Base-by-base conservation (phyloP, 495 filamentous ascomycete species). In the Tuber microsphaerosporum region DNA sequence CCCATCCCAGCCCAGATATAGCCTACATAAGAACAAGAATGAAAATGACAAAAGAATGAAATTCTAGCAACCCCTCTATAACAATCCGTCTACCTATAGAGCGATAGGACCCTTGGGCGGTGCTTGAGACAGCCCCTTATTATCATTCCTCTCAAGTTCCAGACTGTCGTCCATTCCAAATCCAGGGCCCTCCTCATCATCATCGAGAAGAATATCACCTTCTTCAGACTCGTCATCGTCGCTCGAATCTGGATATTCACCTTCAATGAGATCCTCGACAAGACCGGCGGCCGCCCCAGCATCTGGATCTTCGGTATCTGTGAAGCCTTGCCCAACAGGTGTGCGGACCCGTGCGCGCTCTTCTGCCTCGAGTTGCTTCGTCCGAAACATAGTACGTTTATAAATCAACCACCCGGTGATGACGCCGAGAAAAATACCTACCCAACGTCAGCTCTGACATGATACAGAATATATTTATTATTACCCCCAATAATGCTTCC, bases 351-450 rank as follows among this genome's bases (percentile, higher is more conserved):
- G 87, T n/a, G 80, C 85, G 19, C 88, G 88, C 82, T 94, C 94
- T 79, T 93, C 91, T n/a, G 87, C 87, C 79, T 97, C 94, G 17
- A 99, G 87, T 84, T 97, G 89, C 72, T 88, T 88, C 9, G 95
- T 93, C 8, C 95, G 88, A 71, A 91, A 89, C 85, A 96, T 89
- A 19, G 96, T 98, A 75, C 90, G 88, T 81, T 86, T 88, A 85
- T 97, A 99, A 77, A 99, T 97, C 83, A 94, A 87, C 84, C 89
- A 91, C 0, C 93, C 94, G 0, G 94, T 93, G 39, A 87, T 87
- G 20, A 90, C 85, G 37, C 96, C 96, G 61, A 97, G 84, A 19
- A 89, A 75, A 61, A 89, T 81, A 56, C 79, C 79, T 80, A 43
- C 69, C 39, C 48, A 26, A 34, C 26, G 37, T 34, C 31, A 68